These are phyloP conservation scores for Davidsoniella eucalypti DNA, from an alignment of 2,329 filamentous ascomycete species.

Conservation along the genomic window DNA sequence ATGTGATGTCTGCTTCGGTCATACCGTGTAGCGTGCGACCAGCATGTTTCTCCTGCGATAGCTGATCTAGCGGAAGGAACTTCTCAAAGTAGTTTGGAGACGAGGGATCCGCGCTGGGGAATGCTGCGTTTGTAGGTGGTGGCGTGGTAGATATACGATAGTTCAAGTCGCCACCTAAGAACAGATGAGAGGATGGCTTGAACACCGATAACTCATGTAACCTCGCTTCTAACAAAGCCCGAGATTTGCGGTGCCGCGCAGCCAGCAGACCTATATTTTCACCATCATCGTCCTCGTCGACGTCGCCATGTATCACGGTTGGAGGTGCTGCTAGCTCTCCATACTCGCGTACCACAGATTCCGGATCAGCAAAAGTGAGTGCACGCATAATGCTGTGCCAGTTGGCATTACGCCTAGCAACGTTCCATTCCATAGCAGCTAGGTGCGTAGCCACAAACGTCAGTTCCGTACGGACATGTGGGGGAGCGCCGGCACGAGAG, in stretches of 20 bases:
- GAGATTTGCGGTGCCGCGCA: slow-evolving; percentile 21
- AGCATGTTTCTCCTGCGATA: slow-evolving; percentile 51
- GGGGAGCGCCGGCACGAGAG: slow-evolving; percentile 20
- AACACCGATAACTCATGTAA: slow-evolving; percentile 50
- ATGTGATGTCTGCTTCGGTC: slow-evolving; percentile 54
- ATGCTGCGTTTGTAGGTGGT: slow-evolving; percentile 44
- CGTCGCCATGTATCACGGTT: slow-evolving; percentile 11
- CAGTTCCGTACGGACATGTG: slow-evolving; percentile 37
- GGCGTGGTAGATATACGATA: slow-evolving; percentile 63
- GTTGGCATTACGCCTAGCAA: slow-evolving; percentile 63
- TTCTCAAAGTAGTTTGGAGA: slow-evolving; percentile 45
- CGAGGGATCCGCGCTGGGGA: slow-evolving; percentile 41
- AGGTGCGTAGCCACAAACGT: slow-evolving; percentile 83
- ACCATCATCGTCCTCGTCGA: slow-evolving; percentile 12
- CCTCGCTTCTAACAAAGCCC: slow-evolving; percentile 24
- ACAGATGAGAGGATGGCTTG: slow-evolving; percentile 57
- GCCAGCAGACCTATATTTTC: slow-evolving; percentile 18
- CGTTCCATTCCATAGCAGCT: slow-evolving; percentile 69
- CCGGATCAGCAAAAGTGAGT: slow-evolving; percentile 53
- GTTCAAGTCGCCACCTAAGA: slow-evolving; percentile 85
- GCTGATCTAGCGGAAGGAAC: slow-evolving; percentile 62
- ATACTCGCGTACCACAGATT: slow-evolving; percentile 21
- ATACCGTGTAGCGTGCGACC: slow-evolving; percentile 64
- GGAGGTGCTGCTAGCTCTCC: not conserved
- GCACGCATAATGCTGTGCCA: slow-evolving; percentile 73